Conservation (phyloP, 2,329 filamentous ascomycete species). For the Ustilaginoidea virens region DNA sequence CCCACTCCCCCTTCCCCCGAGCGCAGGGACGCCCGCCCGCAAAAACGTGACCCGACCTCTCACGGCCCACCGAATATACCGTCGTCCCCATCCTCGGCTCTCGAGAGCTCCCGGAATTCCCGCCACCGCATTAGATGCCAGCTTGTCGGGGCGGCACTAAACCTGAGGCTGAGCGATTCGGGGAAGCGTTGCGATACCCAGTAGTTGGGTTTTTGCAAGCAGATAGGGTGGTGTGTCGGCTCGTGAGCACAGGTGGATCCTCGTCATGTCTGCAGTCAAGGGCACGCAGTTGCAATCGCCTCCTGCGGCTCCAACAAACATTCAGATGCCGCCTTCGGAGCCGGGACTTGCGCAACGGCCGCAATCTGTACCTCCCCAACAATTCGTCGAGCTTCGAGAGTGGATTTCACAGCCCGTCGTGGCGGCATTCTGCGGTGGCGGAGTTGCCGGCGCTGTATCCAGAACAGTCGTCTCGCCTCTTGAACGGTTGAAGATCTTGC, state of each 20-base stretch:
- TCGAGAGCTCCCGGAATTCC: not conserved
- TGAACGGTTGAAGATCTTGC: constrained; percentile 92
- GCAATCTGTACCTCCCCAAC: constrained; percentile 11
- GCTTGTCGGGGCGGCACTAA: constrained; percentile 6
- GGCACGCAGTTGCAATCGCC: constrained; percentile 6
- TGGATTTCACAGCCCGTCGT: constrained; percentile 66
- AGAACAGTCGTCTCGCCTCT: constrained; percentile 92
- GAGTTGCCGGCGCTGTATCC: constrained; percentile 91
- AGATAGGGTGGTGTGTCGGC: too few species aligned
- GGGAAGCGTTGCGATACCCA: constrained; percentile 8
- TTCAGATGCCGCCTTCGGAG: constrained; percentile 11
- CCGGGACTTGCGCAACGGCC: constrained; percentile 10
- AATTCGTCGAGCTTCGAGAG: constrained; percentile 23
- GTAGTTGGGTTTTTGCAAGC: constrained; percentile 8
- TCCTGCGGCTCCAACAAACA: constrained; percentile 2
- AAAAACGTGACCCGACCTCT: constrained; percentile 2
- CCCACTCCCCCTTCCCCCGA: too few species aligned
- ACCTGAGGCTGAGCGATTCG: constrained; percentile 7
- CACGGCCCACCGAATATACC: too few species aligned
- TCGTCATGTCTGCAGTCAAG: constrained; percentile 18
- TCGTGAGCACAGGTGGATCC: too few species aligned
- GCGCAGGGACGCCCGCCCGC: not conserved
- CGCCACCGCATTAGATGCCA: constrained; percentile 7
- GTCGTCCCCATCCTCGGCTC: not conserved
- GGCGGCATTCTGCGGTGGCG: constrained; percentile 87